A percentile compares a stretch with the other conserved stretches of the same genome.
Evolutionary conservation across 2,329 filamentous ascomycete genomes (phyloP).

Genomic region (Pseudocercospora fijiensis): DNA sequence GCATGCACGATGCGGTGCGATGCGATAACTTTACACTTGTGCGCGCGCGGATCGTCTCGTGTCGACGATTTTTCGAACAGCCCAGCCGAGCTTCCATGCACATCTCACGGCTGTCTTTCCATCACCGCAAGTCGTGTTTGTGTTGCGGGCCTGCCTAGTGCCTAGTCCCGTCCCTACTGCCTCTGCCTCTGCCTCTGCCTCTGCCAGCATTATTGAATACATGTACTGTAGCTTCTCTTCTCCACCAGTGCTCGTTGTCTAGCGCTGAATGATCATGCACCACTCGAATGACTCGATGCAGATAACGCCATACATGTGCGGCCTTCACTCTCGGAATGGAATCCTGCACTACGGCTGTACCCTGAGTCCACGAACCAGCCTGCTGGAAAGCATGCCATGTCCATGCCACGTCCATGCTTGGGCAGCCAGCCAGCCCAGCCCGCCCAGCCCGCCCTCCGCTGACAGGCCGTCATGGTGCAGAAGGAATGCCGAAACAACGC

Average conservation of each 20-base stretch:
- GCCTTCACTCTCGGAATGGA: neutral
- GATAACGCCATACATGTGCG: neutral
- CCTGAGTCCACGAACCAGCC: conserved; percentile 4
- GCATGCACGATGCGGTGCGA: conserved; percentile 15
- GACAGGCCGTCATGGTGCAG: neutral
- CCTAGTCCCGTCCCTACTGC: no score
- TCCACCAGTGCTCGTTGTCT: neutral
- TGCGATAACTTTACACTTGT: neutral
- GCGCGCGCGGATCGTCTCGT: conserved; percentile 5
- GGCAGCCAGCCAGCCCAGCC: conserved; percentile 10
- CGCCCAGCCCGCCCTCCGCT: no score
- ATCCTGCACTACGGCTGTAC: neutral
- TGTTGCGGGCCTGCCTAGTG: neutral
- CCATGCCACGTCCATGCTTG: no score
- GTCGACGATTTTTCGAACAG: conserved; percentile 9
- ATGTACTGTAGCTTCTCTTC: no score
- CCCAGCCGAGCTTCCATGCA: conserved; percentile 17
- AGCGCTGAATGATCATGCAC: conserved; percentile 2
- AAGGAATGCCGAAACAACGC: conserved; percentile 7
- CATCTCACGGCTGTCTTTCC: neutral
- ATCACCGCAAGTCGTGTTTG: neutral
- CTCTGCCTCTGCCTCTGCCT: no score
- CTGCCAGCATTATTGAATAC: neutral
- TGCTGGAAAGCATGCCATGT: neutral
- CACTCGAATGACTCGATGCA: neutral